Base-by-base conservation (phyloP, 1,284 basidiomycete genomes). In the Rhodotorula sp. region DNA sequence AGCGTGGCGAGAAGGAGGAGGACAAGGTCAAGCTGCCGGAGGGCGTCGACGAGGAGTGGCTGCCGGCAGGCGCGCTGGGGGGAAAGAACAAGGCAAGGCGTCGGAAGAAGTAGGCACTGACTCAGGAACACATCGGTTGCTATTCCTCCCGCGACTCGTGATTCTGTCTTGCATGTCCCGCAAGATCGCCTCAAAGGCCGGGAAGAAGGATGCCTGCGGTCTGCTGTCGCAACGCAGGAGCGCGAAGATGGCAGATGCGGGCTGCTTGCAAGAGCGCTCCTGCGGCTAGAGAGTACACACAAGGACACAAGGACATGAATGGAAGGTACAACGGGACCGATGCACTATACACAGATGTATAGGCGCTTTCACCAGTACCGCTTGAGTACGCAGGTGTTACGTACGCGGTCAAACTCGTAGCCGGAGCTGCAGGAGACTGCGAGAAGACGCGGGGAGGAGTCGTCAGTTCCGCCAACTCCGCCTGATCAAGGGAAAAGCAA, bases 41-140 rank as follows among this genome's bases (percentile, higher is more conserved):
- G 8, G 59, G 37, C 1, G 73, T 74, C n/a, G 73, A 74, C 50
- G 59, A 55, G n/a, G 61, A 57, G 25, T 74, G 73, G 73, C 48
- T 74, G 39, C 73, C 59, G 3, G 44, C 54, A 0, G 66, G 66
- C 0, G 39, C 66, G 46, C 34, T 59, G 10, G 53, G 58, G 22
- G 55, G 60, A 1, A 67, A 66, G 51, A 53, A 53, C 44, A 64
- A 67, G 46, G 55, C 61, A 37, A 61, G 60, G 41, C 57, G 54
- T 27, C 44, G 62, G 36, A 71, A 67, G 69, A 67, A 71, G 65
- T 59, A 67, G 6, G 34, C 46, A 9, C 29, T 22, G 4, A 12
- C 1, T 21, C 54, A 36, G 21, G 54, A 25, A 22, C 25, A 27
- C 27, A 34, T 17, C 29, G 53, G 51, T 7, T 53, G 1, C 4